Percentiles rank a stretch among this genome's conserved stretches.
Evolutionary conservation across 2,329 filamentous ascomycete genomes (phyloP).

Genomic region (Bipolaris victoriae): DNA sequence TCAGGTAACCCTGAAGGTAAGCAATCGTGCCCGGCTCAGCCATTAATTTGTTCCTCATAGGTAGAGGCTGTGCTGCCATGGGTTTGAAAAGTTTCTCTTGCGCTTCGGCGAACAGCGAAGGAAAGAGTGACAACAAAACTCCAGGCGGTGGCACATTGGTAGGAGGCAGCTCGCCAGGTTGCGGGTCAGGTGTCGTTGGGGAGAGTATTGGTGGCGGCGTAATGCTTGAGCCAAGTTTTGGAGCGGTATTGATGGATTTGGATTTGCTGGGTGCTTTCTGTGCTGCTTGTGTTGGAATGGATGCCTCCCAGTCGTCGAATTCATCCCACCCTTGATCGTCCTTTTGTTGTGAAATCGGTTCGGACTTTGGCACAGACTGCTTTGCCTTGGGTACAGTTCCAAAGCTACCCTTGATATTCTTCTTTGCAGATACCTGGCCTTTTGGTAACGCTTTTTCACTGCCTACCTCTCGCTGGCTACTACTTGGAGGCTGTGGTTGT

Average conservation of each 20-base stretch:
- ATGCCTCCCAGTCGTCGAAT: conserved; percentile 52
- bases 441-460: not conserved
- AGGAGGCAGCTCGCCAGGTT: conserved; percentile 61
- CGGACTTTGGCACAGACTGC: conserved; percentile 4
- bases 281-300: conserved; percentile 28
- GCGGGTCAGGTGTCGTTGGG: conserved; percentile 26
- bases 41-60: conserved; percentile 67
- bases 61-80: conserved; percentile 63
- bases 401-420: conserved; percentile 20
- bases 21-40: conserved; percentile 65
- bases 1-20: conserved; percentile 70
- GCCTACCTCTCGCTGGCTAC: not conserved
- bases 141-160: conserved; percentile 90
- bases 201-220: conserved; percentile 31
- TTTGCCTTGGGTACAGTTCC: conserved; percentile 19
- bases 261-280: conserved; percentile 13
- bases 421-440: conserved; percentile 12
- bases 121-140: conserved; percentile 77
- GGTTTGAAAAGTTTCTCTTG: conserved; percentile 70
- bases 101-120: conserved; percentile 70
- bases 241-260: conserved; percentile 4
- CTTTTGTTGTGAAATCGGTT: conserved; percentile 14
- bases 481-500: conserved; percentile 18
- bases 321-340: conserved; percentile 56
- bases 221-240: not conserved